Conservation (phyloP, 1,139 yeast species). For the Suzukiozyma palmioleophila region DNA sequence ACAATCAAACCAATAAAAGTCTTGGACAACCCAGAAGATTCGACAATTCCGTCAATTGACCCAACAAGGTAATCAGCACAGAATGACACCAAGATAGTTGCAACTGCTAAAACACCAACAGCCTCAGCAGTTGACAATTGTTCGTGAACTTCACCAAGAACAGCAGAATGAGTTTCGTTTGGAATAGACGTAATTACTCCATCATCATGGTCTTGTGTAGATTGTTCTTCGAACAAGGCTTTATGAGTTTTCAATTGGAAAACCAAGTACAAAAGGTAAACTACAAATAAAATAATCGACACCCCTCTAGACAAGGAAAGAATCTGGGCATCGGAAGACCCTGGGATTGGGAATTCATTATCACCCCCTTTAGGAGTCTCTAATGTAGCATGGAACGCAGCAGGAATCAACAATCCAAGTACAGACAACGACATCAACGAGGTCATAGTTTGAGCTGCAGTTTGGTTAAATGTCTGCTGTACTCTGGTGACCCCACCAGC, state of each 20-base stretch:
- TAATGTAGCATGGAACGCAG: slow-evolving; percentile 88
- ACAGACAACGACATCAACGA: slow-evolving; percentile 89
- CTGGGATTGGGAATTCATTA: slow-evolving; percentile 38
- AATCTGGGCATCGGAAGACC: slow-evolving; percentile 47
- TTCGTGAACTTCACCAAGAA: slow-evolving; percentile 14
- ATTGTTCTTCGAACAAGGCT: slow-evolving; percentile 36
- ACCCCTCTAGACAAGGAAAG: slow-evolving; percentile 83
- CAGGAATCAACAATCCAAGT: slow-evolving; percentile 85
- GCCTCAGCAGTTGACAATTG: slow-evolving; percentile 38
- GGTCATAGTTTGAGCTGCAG: slow-evolving; percentile 97
- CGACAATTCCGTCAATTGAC: slow-evolving; percentile 86
- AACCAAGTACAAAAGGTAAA: slow-evolving; percentile 72
- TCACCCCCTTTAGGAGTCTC: slow-evolving; percentile 41
- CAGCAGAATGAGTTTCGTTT: slow-evolving; percentile 11
- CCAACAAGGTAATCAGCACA: slow-evolving; percentile 94
- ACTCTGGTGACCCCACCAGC: slow-evolving; percentile 87
- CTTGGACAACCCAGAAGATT: slow-evolving; percentile 78
- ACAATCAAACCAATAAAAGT: slow-evolving; percentile 92
- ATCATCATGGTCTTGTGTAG: slow-evolving; percentile 30
- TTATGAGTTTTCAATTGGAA: slow-evolving; percentile 91
- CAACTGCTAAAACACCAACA: slow-evolving; percentile 45
- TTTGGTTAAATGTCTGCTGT: slow-evolving; percentile 87
- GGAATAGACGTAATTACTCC: slow-evolving; percentile 3
- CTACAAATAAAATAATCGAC: slow-evolving; percentile 68
- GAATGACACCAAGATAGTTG: slow-evolving; percentile 80